Conservation (phyloP, 73 alveolate genomes). For the Urostyla sp. region DNA sequence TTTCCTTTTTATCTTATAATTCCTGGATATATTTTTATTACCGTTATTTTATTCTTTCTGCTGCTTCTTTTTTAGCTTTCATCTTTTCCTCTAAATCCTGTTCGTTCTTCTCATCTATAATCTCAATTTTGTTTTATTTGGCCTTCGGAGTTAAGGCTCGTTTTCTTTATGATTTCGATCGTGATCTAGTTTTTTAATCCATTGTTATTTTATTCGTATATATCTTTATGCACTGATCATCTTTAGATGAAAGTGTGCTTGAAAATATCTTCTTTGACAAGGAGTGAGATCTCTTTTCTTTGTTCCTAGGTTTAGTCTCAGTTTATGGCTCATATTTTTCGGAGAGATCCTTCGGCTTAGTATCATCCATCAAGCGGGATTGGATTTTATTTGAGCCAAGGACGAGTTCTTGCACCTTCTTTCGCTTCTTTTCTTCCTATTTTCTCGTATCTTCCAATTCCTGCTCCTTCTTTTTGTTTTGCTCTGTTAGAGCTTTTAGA, state of each 20-base stretch:
- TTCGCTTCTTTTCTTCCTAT: conserved; percentile 62
- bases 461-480: conserved; percentile 60
- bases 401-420: conserved; percentile 56
- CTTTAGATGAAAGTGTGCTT: conserved; percentile 4
- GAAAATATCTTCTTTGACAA: conserved; percentile 8
- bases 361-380: conserved; percentile 62
- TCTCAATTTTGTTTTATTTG: conserved; percentile 20
- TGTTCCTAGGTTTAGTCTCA: conserved; percentile 10
- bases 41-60: conserved; percentile 54
- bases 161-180: conserved; percentile 27
- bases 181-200: conserved; percentile 8
- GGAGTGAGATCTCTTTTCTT: neutral
- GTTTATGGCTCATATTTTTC: neutral
- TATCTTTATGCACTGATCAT: conserved; percentile 17
- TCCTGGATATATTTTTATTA: conserved; percentile 56
- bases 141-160: conserved; percentile 44
- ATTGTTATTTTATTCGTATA: neutral
- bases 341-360: no score
- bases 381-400: conserved; percentile 62
- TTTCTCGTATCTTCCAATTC: conserved; percentile 55
- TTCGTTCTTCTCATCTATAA: conserved; percentile 66
- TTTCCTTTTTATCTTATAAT: conserved; percentile 43
- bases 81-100: conserved; percentile 44
- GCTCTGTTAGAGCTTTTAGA: conserved; percentile 61
- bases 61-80: conserved; percentile 62